Percentiles rank a stretch among this genome's conserved stretches.
Evolutionary conservation across 108 stramenopile genomes (phyloP).

Genomic region (Stephanodiscus minutulus): DNA sequence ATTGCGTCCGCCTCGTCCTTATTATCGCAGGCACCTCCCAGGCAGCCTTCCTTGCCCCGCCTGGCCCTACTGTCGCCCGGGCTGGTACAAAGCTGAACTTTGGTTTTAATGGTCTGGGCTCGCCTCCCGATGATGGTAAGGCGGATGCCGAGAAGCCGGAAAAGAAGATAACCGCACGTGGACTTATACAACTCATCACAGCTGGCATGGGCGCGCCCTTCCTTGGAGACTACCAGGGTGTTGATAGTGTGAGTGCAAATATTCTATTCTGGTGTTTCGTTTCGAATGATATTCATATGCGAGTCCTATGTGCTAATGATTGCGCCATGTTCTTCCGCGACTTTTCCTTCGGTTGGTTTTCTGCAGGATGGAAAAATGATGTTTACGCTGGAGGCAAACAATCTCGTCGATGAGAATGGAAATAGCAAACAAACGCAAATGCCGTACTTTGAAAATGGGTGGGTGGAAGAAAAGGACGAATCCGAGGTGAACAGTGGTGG

Average conservation of each 20-base stretch:
- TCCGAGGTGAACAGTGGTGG: conserved; percentile 36
- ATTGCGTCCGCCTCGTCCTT: conserved; percentile 9
- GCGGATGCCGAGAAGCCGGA: conserved; percentile 42
- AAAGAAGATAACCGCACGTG: conserved; percentile 63
- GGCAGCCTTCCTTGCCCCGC: conserved; percentile 27
- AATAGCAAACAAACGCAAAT: conserved; percentile 84
- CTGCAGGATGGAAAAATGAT: conserved; percentile 77
- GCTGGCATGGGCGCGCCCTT: conserved; percentile 84
- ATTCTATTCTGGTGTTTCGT: not conserved
- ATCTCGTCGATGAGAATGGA: conserved; percentile 82
- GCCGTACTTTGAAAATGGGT: conserved; percentile 89
- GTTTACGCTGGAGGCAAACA: conserved; percentile 87
- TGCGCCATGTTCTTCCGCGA: not conserved
- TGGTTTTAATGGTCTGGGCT: conserved; percentile 30
- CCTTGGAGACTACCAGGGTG: conserved; percentile 81
- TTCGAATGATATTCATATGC: not conserved
- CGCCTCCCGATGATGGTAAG: conserved; percentile 10
- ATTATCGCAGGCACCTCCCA: not conserved
- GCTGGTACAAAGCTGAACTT: conserved; percentile 31
- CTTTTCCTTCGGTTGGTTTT: not conserved
- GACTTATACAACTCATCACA: conserved; percentile 77
- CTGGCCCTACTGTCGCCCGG: conserved; percentile 4
- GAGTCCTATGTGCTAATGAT: not conserved
- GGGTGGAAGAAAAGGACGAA: conserved; percentile 81
- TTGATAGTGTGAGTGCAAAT: conserved; percentile 54